Conservation (phyloP, 257 asterid species). For the Ballota nigra region DNA sequence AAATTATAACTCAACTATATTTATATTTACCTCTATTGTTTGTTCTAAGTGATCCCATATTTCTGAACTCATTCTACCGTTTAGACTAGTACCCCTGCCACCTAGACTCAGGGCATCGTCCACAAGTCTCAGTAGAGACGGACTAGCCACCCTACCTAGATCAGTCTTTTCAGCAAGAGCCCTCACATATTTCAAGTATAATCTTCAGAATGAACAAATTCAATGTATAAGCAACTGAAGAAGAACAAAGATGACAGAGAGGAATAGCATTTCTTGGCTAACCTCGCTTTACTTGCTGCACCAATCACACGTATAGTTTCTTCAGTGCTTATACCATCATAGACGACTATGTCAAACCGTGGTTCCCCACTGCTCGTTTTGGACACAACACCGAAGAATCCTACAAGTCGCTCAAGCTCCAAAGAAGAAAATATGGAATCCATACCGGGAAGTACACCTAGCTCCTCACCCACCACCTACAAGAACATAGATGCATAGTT, state of each 20-base stretch:
- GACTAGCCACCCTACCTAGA: conserved; percentile 81
- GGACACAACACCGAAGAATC: conserved; percentile 39
- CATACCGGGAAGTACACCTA: conserved; percentile 97
- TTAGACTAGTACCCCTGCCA: conserved; percentile 44
- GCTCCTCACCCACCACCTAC: conserved; percentile 95
- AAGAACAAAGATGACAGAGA: not conserved
- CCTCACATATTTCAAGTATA: conserved; percentile 77
- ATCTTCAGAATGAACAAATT: conserved; percentile 41
- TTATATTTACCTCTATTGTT: conserved; percentile 50
- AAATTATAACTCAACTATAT: conserved; percentile 6
- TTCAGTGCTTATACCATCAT: conserved; percentile 84
- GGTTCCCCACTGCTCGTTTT: conserved; percentile 34
- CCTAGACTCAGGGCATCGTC: conserved; percentile 70
- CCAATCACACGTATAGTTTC: conserved; percentile 89
- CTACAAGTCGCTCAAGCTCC: conserved; percentile 66
- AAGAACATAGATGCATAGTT: conserved; percentile 26
- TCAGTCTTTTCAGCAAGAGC: conserved; percentile 87
- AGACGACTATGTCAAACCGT: conserved; percentile 63
- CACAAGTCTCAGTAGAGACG: conserved; percentile 78
- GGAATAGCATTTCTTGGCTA: conserved; percentile 5
- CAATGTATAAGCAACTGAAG: conserved; percentile 6
- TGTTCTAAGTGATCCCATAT: conserved; percentile 72
- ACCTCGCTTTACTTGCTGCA: conserved; percentile 83
- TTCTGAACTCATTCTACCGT: conserved; percentile 72
- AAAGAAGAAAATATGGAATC: conserved; percentile 82